phyloP scores from a whole-genome alignment of 768 basidiomycete species.

The Wakefieldia striispora region DNA sequence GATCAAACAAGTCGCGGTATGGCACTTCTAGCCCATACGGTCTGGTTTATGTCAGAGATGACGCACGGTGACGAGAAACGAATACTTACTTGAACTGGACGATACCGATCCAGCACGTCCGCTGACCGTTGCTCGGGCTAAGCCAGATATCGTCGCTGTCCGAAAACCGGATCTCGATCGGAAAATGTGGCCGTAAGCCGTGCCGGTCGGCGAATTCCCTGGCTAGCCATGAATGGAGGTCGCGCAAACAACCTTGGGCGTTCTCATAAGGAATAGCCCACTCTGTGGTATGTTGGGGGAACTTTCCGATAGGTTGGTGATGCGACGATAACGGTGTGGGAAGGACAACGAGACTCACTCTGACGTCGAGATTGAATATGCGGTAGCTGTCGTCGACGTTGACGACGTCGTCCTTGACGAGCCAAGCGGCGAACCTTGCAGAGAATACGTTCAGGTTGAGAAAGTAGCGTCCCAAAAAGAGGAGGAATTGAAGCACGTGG shows the following conservation, averaged over 20 bases:
- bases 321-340: not conserved
- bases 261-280: conserved; percentile 83
- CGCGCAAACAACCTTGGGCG: conserved; percentile 64
- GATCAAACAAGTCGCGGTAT: conserved; percentile 73
- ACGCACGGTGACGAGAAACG: not conserved
- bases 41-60: conserved; percentile 39
- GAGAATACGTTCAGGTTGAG: conserved; percentile 61
- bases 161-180: conserved; percentile 89
- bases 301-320: conserved; percentile 43
- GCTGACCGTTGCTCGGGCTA: conserved; percentile 77
- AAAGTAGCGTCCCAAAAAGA: conserved; percentile 73
- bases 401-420: conserved; percentile 51
- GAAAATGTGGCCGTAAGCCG: conserved; percentile 87
- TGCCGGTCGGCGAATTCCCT: conserved; percentile 60
- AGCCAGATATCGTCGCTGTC: conserved; percentile 91
- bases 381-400: conserved; percentile 75
- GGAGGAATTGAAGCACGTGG: conserved; percentile 79
- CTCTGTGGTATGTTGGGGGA: conserved; percentile 91
- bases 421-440: conserved; percentile 66
- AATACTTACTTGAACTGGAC: conserved; percentile 87
- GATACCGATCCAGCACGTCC: conserved; percentile 94
- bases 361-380: conserved; percentile 92
- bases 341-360: conserved; percentile 52
- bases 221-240: conserved; percentile 70
- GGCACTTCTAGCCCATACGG: conserved; percentile 84